Percentiles rank a stretch among this genome's conserved stretches.
phyloP scores from a whole-genome alignment of 805 yeast genomes.

The Pichia rugopelliculosa region DNA sequence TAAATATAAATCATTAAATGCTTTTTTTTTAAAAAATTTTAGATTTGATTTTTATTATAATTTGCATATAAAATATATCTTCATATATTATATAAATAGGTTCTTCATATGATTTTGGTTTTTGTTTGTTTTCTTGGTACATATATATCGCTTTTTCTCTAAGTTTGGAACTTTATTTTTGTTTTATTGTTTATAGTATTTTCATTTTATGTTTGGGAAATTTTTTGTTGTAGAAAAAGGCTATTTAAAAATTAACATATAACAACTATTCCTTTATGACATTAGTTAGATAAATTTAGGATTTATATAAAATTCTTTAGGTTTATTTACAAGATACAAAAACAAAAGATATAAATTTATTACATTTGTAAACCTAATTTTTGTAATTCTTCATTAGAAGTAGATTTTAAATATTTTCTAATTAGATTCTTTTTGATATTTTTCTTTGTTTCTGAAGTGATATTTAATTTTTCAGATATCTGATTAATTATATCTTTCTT shows the following conservation, averaged over 20 bases:
- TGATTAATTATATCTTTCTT: constrained; percentile 29
- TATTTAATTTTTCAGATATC: constrained; percentile 31
- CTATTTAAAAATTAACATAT: background rate
- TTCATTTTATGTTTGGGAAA: background rate
- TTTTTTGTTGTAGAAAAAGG: background rate
- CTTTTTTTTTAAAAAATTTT: background rate
- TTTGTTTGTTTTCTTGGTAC: background rate
- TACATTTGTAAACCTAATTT: constrained; percentile 21
- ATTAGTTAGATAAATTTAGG: no score
- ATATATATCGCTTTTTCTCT: background rate
- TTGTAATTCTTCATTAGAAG: constrained; percentile 22
- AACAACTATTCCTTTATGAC: background rate
- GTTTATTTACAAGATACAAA: constrained; percentile 5
- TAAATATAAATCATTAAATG: background rate
- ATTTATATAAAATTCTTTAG: background rate
- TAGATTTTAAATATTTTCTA: constrained; percentile 43
- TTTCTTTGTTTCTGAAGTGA: constrained; percentile 36
- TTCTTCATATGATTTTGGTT: background rate
- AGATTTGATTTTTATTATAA: background rate
- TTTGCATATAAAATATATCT: background rate
- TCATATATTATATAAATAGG: background rate
- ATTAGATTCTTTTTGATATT: constrained; percentile 64
- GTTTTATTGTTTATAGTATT: background rate
- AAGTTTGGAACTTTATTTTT: background rate
- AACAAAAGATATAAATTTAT: background rate